Base-by-base conservation (phyloP, 75 land plant genomes). In the Pinus tabuliformis region DNA sequence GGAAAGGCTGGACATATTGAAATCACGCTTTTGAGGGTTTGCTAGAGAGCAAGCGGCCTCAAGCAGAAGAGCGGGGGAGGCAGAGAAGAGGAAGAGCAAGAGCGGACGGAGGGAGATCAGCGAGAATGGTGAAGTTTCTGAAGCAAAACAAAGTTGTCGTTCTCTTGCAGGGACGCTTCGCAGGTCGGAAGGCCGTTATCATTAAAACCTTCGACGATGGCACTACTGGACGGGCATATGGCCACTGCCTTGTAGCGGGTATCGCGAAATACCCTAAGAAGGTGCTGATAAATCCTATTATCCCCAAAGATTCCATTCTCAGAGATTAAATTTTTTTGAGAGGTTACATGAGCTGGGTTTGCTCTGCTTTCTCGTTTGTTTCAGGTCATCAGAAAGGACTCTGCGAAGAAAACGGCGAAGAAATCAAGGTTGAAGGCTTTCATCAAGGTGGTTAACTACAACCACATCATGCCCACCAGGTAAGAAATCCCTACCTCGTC, bases 121-220 rank as follows among this genome's bases (percentile, higher is more conserved):
- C 68, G 6, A 57, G 20, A 30, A 89, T 75, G 92, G 84, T 89
- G 83, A 88, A 91, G 79, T 82, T 91, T 17, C 63, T 88, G 57
- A 88, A 88, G 82, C 88, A 73, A 4, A 78, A 70, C 76, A 87
- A 87, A 84, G 89, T 87, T 6, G 88, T 87, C 58, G 78, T 88
- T 73, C 39, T 88, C 30, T 62, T 88, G 66, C 82, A 88, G 66
- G 90, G 90, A 22, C 79, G 90, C 59, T 88, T 79, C 66, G 90
- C 90, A 9, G 90, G 90, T 6, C 83, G 90, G 49, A 88, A 88
- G 75, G 90, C 90, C 6, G 90, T 88, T 17, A 88, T 88, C 60
- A 81, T 88, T 3, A 89, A 89, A 58, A 76, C 58, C 71, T 87
- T 81, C 84, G 89, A 87, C 56, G 89, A 87, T 3, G 89, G 89